Percentiles rank a stretch among this genome's conserved stretches.
phyloP scores from a whole-genome alignment of 345 rosid species.

The Kandelia obovata region DNA sequence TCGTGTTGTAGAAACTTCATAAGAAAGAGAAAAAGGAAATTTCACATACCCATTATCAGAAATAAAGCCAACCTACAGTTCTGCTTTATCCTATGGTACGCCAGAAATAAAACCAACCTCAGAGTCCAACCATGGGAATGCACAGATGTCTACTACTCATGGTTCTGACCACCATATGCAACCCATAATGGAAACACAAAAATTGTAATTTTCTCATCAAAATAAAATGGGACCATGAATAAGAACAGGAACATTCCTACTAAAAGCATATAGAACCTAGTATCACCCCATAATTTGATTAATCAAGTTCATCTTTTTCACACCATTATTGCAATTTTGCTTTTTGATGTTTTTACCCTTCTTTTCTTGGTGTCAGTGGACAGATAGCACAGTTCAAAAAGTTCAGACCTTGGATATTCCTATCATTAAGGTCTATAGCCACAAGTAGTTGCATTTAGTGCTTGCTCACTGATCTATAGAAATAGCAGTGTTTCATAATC shows the following conservation, averaged over 20 bases:
- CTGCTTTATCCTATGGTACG: slow-evolving; percentile 94
- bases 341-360: too few species aligned
- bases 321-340: too few species aligned
- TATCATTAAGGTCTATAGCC: slow-evolving; percentile 40
- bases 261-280: not conserved
- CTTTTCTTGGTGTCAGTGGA: too few species aligned
- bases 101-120: slow-evolving; percentile 66
- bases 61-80: slow-evolving; percentile 91
- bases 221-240: not conserved
- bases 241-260: not conserved
- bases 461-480: slow-evolving; percentile 59
- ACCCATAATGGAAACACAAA: not conserved
- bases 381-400: not conserved
- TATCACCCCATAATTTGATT: too few species aligned
- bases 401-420: slow-evolving; percentile 48
- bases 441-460: slow-evolving; percentile 65
- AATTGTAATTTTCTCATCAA: slow-evolving; percentile 4
- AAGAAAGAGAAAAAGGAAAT: not conserved
- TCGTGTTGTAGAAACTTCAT: not conserved
- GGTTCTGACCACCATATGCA: slow-evolving; percentile 46
- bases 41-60: slow-evolving; percentile 65
- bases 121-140: slow-evolving; percentile 74
- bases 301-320: too few species aligned
- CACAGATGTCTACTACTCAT: slow-evolving; percentile 79
- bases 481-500: slow-evolving; percentile 48